phyloP scores from a whole-genome alignment of 306 rosid species.

The Mimosa bimucronata region DNA sequence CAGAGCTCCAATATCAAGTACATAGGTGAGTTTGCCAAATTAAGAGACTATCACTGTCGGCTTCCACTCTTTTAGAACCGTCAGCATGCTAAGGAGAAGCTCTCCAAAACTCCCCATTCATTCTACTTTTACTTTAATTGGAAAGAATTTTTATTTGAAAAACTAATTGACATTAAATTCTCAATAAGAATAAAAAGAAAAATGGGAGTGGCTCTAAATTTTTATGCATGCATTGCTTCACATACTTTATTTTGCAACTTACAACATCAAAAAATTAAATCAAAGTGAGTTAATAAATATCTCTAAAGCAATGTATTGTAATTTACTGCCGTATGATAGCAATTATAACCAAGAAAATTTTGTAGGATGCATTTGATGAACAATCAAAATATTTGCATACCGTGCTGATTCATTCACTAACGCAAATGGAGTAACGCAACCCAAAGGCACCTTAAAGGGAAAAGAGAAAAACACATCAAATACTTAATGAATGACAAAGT shows the following conservation, averaged over 20 bases:
- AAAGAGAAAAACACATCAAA: conserved; percentile 39
- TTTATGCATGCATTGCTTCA: background rate
- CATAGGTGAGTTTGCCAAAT: no score
- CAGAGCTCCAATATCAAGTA: no score
- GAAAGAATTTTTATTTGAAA: no score
- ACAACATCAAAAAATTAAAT: conserved; percentile 11
- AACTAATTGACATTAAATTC: conserved; percentile 9
- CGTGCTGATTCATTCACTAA: conserved; percentile 86
- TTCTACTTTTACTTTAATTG: no score
- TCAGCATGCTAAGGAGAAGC: no score
- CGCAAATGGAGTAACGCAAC: conserved; percentile 92
- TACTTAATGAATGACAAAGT: background rate
- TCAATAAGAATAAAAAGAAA: background rate
- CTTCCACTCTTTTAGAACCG: no score
- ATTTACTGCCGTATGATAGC: background rate
- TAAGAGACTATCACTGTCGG: no score
- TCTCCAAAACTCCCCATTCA: no score
- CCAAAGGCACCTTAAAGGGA: conserved; percentile 72
- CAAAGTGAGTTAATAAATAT: conserved; percentile 6
- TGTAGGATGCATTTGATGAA: conserved; percentile 13
- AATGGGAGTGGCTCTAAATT: conserved; percentile 1
- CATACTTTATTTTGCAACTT: background rate
- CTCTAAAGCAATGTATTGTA: background rate
- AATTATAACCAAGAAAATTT: background rate
- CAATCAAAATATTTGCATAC: conserved; percentile 45